Base-by-base conservation (phyloP, 257 asterid genomes). In the Ophiorrhiza pumila region DNA sequence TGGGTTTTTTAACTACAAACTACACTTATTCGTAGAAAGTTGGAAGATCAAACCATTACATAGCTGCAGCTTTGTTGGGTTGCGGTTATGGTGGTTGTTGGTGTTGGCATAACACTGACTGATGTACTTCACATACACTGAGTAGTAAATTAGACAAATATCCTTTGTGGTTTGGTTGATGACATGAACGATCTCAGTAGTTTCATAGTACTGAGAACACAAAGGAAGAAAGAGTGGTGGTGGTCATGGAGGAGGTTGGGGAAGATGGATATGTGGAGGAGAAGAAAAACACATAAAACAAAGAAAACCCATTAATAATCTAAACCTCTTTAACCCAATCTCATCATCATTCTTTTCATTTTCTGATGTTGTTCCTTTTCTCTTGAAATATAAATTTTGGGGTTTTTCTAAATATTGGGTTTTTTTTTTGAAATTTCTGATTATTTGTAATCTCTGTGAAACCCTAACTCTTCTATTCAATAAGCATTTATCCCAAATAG, bases 1-100 rank as follows among this genome's bases (percentile, higher is more conserved):
- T 45, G 4, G 97, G 97, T 69, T 86, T 90, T 72, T 85, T 91
- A 17, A 91, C 80, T 5, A 86, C 50, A 85, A 86, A 82, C 41
- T 69, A 85, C 27, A 81, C 97, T 46, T 83, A 87, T 15, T 84
- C 69, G 80, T 85, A 89, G 83, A 91, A 91, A 35, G 80, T 66
- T 5, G 90, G 87, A 64, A 91, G 93, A 78, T 91, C 89, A 57
- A 91, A 87, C 92, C 92, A 91, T 65, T 91, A 96, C 85, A 91
- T 70, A 39, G 97, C 97, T 72, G 82, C 84, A 49, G 97, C 97
- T n/a, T n/a, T n/a, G n/a, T n/a, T n/a, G n/a, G n/a, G n/a, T n/a
- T n/a, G n/a, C n/a, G n/a, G n/a, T n/a, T n/a, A n/a, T n/a, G n/a
- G n/a, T n/a, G n/a, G n/a, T n/a, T n/a, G n/a, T n/a, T n/a, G n/a